phyloP scores from a whole-genome alignment of 1,284 basidiomycete species.

The Austroboletus novae-zelandiae region DNA sequence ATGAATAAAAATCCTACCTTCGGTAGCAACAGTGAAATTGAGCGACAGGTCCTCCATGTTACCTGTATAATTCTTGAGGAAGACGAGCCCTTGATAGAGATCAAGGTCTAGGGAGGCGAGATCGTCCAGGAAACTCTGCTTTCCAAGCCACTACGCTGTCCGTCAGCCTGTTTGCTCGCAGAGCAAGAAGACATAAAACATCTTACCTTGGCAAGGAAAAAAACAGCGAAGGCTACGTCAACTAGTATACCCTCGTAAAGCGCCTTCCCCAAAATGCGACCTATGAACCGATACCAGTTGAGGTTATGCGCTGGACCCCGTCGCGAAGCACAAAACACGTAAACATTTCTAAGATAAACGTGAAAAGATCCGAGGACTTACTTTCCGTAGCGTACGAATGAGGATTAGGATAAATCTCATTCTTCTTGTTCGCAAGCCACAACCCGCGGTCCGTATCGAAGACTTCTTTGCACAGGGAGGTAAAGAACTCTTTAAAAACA shows the following conservation, averaged over 20 bases:
- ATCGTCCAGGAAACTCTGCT: slow-evolving; percentile 88
- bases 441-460: slow-evolving; percentile 94
- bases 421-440: slow-evolving; percentile 87
- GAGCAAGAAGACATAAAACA: neutral
- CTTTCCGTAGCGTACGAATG: slow-evolving; percentile 85
- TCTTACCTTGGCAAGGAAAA: slow-evolving; percentile 87
- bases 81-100: slow-evolving; percentile 89
- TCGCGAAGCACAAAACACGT: neutral
- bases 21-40: slow-evolving; percentile 87
- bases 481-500: slow-evolving; percentile 98
- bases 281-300: slow-evolving; percentile 94
- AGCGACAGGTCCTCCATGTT: slow-evolving; percentile 90
- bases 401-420: slow-evolving; percentile 95
- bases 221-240: slow-evolving; percentile 94
- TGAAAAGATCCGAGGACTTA: slow-evolving; percentile 35
- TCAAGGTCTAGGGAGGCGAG: slow-evolving; percentile 90
- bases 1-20: slow-evolving; percentile 49
- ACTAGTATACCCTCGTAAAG: slow-evolving; percentile 96
- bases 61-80: slow-evolving; percentile 89
- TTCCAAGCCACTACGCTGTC: slow-evolving; percentile 73
- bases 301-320: slow-evolving; percentile 66
- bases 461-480: slow-evolving; percentile 86
- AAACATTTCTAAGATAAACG: slow-evolving; percentile 3
- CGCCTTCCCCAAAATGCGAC: slow-evolving; percentile 91
- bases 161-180: slow-evolving; percentile 1